These are phyloP conservation scores for Phytopythium oedochilum DNA, from an alignment of 352 stramenopile species.

Conservation along the genomic window DNA sequence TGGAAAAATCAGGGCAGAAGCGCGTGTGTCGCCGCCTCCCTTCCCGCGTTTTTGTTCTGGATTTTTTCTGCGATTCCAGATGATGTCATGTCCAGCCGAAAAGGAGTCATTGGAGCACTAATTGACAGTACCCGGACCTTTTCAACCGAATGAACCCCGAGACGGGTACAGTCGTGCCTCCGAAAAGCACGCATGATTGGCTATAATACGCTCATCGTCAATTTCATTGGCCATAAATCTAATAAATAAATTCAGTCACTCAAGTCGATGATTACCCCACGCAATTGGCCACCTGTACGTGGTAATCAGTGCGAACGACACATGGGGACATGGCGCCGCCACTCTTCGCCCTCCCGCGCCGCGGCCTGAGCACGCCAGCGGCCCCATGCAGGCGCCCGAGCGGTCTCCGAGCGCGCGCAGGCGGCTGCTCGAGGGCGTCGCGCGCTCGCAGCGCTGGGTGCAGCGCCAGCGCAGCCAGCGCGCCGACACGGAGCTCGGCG, in stretches of 20 bases:
- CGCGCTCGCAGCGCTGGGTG: slow-evolving; percentile 15
- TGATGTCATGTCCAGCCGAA: not conserved
- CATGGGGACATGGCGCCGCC: no score
- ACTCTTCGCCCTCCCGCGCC: not conserved
- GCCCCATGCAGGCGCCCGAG: not conserved
- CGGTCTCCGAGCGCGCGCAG: not conserved
- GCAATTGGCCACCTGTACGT: no score
- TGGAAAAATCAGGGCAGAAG: not conserved
- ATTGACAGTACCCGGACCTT: no score
- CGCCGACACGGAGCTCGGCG: slow-evolving; percentile 19
- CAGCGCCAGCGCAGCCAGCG: slow-evolving; percentile 14
- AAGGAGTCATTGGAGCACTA: no score
- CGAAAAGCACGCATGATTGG: no score
- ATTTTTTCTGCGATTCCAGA: slow-evolving; percentile 1
- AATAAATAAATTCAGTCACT: no score
- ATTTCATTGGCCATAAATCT: no score
- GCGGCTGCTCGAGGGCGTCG: not conserved
- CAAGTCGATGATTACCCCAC: no score
- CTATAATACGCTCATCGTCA: no score
- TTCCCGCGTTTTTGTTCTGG: not conserved
- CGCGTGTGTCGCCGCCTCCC: not conserved
- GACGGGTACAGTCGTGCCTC: no score
- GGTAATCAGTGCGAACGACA: no score
- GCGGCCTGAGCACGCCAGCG: not conserved
- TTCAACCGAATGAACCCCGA: no score